Percentiles rank a stretch among this genome's conserved stretches.
These are phyloP conservation scores for Pseudopediastrum boryanum DNA, from an alignment of 139 green algal genomes.

Conservation along the genomic window DNA sequence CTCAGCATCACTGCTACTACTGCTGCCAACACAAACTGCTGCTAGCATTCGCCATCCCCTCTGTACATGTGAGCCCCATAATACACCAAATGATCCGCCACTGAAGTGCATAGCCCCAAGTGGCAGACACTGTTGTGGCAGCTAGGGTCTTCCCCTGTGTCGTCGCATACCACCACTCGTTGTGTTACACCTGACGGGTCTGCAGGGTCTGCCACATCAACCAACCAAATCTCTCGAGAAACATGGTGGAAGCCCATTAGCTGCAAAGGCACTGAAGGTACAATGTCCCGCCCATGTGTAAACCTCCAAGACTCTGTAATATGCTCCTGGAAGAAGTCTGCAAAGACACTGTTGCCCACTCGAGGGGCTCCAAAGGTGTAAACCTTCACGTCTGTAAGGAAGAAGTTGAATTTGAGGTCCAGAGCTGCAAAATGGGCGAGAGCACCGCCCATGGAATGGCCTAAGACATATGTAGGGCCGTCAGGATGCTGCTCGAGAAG, in stretches of 20 bases:
- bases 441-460: slow-evolving; percentile 62
- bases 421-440: slow-evolving; percentile 50
- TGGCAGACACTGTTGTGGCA: slow-evolving; percentile 87
- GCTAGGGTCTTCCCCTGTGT: slow-evolving; percentile 77
- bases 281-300: slow-evolving; percentile 91
- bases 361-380: slow-evolving; percentile 86
- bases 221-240: slow-evolving; percentile 71
- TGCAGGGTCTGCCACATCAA: slow-evolving; percentile 54
- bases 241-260: slow-evolving; percentile 81
- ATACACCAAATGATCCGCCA: slow-evolving; percentile 84
- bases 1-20: too few species aligned
- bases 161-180: slow-evolving; percentile 73
- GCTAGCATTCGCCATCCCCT: slow-evolving; percentile 28
- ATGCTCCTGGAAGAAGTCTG: slow-evolving; percentile 53
- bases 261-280: slow-evolving; percentile 76
- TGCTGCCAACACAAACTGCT: too few species aligned
- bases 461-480: slow-evolving; percentile 40
- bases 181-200: slow-evolving; percentile 8
- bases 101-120: slow-evolving; percentile 82
- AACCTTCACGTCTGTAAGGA: slow-evolving; percentile 30
- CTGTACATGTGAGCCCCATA: slow-evolving; percentile 51
- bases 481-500: slow-evolving; percentile 35
- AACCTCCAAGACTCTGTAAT: slow-evolving; percentile 71
- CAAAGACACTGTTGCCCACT: slow-evolving; percentile 83
- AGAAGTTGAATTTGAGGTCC: slow-evolving; percentile 45